A percentile compares a stretch with the other conserved stretches of the same genome.
These are phyloP conservation scores for Cairneyella variabilis DNA, from an alignment of 495 filamentous ascomycete genomes.

Conservation along the genomic window DNA sequence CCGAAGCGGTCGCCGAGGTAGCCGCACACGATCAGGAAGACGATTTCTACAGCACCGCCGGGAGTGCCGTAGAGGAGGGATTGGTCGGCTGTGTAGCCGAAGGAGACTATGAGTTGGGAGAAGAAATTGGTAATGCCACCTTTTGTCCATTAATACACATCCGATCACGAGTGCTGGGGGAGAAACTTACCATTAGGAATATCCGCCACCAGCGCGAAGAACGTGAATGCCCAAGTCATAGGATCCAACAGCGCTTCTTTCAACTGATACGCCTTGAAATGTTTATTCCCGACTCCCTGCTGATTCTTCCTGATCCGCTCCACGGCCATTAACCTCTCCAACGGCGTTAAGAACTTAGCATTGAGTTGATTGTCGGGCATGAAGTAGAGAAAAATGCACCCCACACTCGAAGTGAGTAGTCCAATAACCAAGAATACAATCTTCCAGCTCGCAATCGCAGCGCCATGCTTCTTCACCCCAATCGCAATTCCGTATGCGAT, in stretches of 20 bases:
- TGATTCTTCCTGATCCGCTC: constrained; percentile 61
- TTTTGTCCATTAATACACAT: neutral
- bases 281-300: constrained; percentile 62
- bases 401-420: constrained; percentile 51
- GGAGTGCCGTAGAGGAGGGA: constrained; percentile 64
- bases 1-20: constrained; percentile 55
- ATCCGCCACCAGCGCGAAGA: constrained; percentile 46
- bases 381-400: constrained; percentile 53
- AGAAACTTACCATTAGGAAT: constrained; percentile 41
- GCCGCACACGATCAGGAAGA: constrained; percentile 55
- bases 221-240: constrained; percentile 56
- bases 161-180: constrained; percentile 31
- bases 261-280: constrained; percentile 57
- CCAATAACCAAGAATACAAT: constrained; percentile 50
- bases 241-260: constrained; percentile 52
- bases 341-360: constrained; percentile 52
- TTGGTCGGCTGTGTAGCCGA: constrained; percentile 54
- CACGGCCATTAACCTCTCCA: constrained; percentile 55
- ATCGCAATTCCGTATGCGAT: constrained; percentile 51
- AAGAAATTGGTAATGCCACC: constrained; percentile 65
- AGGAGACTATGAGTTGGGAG: constrained; percentile 59
- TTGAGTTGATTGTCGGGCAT: constrained; percentile 65
- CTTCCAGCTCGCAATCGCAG: constrained; percentile 43
- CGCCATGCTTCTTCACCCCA: constrained; percentile 37
- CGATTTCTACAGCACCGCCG: constrained; percentile 62